Base-by-base conservation (phyloP, 108 stramenopile species). In the Skeletonema menzelii region DNA sequence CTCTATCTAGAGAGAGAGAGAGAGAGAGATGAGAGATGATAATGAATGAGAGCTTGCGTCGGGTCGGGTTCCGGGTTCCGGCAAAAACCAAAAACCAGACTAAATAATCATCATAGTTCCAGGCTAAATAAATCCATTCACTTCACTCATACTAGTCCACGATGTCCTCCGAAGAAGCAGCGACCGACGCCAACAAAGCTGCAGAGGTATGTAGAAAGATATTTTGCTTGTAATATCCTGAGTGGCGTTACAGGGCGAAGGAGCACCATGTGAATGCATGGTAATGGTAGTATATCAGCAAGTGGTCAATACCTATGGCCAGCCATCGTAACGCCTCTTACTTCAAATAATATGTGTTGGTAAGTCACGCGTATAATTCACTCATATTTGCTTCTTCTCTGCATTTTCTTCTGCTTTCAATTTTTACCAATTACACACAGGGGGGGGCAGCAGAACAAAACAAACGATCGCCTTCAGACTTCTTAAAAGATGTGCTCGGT, bases 401-500 rank as follows among this genome's bases (percentile, higher is more conserved):
- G 35, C 35, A 3, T n/a, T n/a, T 0, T n/a, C 2, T n/a, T 42
- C 3, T 42, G 40, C 15, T 42, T n/a, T 42, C 49, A 53, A 53
- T 10, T 10, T 53, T n/a, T n/a, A n/a, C 3, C 19, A 22, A 53
- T 1, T 4, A 24, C 22, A 24, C 22, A 22, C 49, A 42, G 72
- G 63, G 47, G 24, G 49, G 15, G 3, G 27, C 47, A 40, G 70
- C 35, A 5, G 79, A 80, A 37, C 59, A 62, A 46, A 85, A 87
- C 55, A 88, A 91, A 56, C 82, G 94, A 53, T 88, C 92, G 27
- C 96, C 96, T 2, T 91, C 91, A 0, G 93, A 93, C 34, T 96
- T 94, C 69, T 71, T 96, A 22, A 95, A 96, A 74, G 88, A 91
- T 6, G 92, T 97, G 8, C 83, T 98, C 49, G 97, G 97, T 28